Evolutionary conservation across 768 basidiomycete species (phyloP).

Genomic region (Mycena amicta): DNA sequence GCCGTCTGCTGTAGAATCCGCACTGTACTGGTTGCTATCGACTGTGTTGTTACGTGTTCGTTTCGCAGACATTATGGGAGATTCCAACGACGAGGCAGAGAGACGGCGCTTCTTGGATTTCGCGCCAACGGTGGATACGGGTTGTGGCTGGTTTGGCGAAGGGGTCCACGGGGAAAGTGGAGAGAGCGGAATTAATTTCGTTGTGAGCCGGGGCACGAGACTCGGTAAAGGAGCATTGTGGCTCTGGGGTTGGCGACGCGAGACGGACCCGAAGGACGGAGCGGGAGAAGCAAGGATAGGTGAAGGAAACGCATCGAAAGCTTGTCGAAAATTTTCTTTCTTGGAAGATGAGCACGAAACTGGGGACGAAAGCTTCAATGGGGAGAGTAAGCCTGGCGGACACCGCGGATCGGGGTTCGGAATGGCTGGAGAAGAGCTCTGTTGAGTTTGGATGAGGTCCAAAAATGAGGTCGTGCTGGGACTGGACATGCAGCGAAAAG

Average conservation of each 20-base stretch:
- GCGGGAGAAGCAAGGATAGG: neutral
- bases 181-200: neutral
- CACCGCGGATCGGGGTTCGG: neutral
- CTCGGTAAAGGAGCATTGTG: no score
- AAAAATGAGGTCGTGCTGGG: constrained; percentile 14
- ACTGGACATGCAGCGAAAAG: neutral
- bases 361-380: neutral
- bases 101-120: neutral
- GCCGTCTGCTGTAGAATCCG: no score
- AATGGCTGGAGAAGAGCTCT: neutral
- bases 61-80: neutral
- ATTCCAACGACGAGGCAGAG: neutral
- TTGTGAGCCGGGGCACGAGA: neutral
- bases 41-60: neutral
- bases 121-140: no score
- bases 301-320: no score
- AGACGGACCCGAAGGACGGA: neutral
- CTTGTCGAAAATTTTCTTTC: neutral
- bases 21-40: no score
- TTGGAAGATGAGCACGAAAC: neutral
- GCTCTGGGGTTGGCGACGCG: no score
- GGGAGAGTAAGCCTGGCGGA: constrained; percentile 7
- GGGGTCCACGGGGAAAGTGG: neutral
- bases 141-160: neutral
- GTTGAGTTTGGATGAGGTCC: constrained; percentile 13